Base-by-base conservation (phyloP, 108 stramenopile species). In the Chaetoceros tenuissimus region DNA sequence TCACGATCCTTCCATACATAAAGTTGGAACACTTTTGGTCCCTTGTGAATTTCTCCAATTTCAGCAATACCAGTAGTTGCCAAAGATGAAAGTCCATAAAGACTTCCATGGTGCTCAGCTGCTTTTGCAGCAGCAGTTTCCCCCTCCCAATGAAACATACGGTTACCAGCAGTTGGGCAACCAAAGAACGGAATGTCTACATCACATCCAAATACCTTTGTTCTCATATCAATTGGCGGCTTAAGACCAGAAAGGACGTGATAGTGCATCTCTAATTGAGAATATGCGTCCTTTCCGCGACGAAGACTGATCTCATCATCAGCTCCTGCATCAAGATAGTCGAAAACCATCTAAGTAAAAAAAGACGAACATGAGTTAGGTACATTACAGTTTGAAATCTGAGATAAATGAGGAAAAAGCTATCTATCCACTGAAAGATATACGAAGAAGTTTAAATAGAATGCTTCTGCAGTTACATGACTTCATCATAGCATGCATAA, bases 1-100 rank as follows among this genome's bases (percentile, higher is more conserved):
- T 85, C 94, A 47, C 97, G 77, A 68, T 98, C 97, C 61, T 94
- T 94, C 93, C 94, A 96, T 3, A 98, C 96, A 77, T 98, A 98
- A 23, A 98, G 82, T 67, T 98, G 97, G 60, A 98, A 94, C 8
- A 94, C 89, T 57, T 90, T 90, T 1, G 93, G 93, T 27, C 83
- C 83, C 46, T 73, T 74, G 51, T 77, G 72, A 28, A 89, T 43
- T 45, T 78, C 60, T 27, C 79, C 82, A 67, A 94, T 87, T 62
- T 90, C 85, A 22, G 75, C 67, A 60, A 90, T 90, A 20, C 85
- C 85, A 27, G 93, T 90, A 0, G 93, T 94, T 0, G 93, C 93
- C 49, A 94, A 63, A 13, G 80, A 80, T 18, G 85, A 87, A 29
- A 94, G 65, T n/a, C 89, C 89, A 59, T 90, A 94, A 54, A 94